Evolutionary conservation across 495 filamentous ascomycete species (phyloP), one percentile per base, ranked within the genome.

Genomic region (Penicillium simplicissimum): DNA sequence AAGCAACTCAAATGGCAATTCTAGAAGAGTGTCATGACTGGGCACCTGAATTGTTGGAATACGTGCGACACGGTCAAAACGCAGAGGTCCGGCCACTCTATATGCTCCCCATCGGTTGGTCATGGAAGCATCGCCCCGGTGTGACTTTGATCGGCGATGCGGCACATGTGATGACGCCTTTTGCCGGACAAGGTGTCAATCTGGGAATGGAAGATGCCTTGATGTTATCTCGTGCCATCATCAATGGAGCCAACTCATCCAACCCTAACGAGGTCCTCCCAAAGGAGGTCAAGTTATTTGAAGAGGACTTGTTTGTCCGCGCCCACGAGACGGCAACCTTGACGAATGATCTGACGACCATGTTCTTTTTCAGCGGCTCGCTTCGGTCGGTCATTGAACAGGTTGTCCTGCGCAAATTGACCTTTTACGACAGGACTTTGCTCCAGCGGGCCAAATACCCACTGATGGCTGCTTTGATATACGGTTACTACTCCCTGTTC

Each of bases 91-190:
- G 73, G 4, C 58, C 60, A 19, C 63, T 84, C 0, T 85, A 77
- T 60, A 83, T 82, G 76, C 74, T 87, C 3, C 83, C 82, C 11
- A 71, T 83, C 71, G 81, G 28, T 75, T 82, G 11, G 79, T 80
- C 58, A 76, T 86, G 62, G 80, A 77, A 67, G 11, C 37, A 66
- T 65, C 77, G 9, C 31, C 38, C 15, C 28, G 63, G 81, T 9
- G 64, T 84, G 4, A 83, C 85, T 8, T 66, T 87, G 25, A 75
- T 85, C 17, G 85, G 85, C 2, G 84, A 87, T 66, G 81, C 85
- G 15, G 84, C 84, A 2, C 84, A 87, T 68, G 54, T 85, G 3
- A 85, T 85, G 82, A 83, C 83, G 1, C 83, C 83, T 2, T 85
- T 85, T 64, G 81, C 80, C 0, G 85, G 84, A 25, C 81, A 79